Conservation (phyloP, 2,329 filamentous ascomycete species). For the Microsporum ferrugineum region DNA sequence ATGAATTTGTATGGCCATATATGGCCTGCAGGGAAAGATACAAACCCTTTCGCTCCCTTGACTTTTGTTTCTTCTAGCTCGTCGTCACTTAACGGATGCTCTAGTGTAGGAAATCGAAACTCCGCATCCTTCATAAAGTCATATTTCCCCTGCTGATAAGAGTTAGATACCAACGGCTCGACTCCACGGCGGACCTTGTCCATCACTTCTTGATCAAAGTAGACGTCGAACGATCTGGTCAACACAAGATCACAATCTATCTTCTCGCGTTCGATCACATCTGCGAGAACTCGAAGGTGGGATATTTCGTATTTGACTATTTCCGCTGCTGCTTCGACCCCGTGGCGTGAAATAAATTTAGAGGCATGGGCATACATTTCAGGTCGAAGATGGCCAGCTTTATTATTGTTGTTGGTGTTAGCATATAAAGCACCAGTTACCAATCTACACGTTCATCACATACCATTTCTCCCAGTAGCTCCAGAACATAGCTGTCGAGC, state of each 20-base stretch:
- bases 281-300: slow-evolving; percentile 31
- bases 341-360: slow-evolving; percentile 23
- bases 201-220: slow-evolving; percentile 23
- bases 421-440: not conserved
- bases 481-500: slow-evolving; percentile 34
- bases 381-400: slow-evolving; percentile 33
- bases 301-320: slow-evolving; percentile 31
- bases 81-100: not conserved
- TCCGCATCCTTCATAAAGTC: slow-evolving; percentile 20
- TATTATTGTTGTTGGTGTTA: slow-evolving; percentile 6
- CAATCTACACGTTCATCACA: not conserved
- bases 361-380: slow-evolving; percentile 31
- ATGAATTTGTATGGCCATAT: slow-evolving; percentile 68
- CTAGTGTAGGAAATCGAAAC: not conserved
- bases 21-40: slow-evolving; percentile 24
- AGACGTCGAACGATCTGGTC: slow-evolving; percentile 31
- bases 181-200: slow-evolving; percentile 23
- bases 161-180: slow-evolving; percentile 17
- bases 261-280: slow-evolving; percentile 29
- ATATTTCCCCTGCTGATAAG: slow-evolving; percentile 21
- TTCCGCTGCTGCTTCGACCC: slow-evolving; percentile 28
- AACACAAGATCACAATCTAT: slow-evolving; percentile 36
- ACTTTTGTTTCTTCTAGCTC: slow-evolving; percentile 25
- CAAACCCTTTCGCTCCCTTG: slow-evolving; percentile 27
- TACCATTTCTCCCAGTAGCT: slow-evolving; percentile 37